phyloP scores from a whole-genome alignment of 257 asterid genomes.

The Solanum medicagineum region DNA sequence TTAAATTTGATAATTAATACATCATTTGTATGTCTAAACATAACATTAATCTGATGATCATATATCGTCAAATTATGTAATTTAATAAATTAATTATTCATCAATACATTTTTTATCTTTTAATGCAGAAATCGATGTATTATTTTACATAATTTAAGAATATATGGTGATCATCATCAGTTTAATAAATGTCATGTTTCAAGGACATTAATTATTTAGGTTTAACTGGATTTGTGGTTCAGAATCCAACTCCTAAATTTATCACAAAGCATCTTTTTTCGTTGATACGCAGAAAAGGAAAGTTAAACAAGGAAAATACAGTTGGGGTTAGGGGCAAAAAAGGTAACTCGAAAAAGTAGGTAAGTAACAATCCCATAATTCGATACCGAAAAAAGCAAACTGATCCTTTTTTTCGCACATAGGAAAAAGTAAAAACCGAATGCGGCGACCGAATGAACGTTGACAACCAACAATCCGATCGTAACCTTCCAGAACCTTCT shows the following conservation, averaged over 20 bases:
- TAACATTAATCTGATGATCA: no score
- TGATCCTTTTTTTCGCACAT: neutral
- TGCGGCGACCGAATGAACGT: constrained; percentile 12
- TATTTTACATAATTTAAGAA: neutral
- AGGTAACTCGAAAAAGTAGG: neutral
- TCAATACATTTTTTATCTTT: no score
- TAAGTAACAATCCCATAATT: neutral
- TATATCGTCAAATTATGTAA: no score
- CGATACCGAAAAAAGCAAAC: neutral
- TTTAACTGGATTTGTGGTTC: neutral
- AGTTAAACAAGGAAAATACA: neutral
- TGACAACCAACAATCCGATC: neutral
- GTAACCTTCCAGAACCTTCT: neutral
- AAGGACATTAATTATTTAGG: neutral
- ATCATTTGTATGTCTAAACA: no score
- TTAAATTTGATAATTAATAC: no score
- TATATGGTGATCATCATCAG: neutral
- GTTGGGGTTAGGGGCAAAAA: neutral
- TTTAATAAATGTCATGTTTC: neutral
- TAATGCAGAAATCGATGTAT: neutral
- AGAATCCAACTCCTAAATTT: neutral
- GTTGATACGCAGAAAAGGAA: neutral
- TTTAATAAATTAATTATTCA: no score
- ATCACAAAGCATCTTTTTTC: neutral
- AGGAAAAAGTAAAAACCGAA: neutral